Evolutionary conservation across 2,329 filamentous ascomycete species (phyloP), one percentile per base, ranked within the genome.

Genomic region (Talaromyces sp.): DNA sequence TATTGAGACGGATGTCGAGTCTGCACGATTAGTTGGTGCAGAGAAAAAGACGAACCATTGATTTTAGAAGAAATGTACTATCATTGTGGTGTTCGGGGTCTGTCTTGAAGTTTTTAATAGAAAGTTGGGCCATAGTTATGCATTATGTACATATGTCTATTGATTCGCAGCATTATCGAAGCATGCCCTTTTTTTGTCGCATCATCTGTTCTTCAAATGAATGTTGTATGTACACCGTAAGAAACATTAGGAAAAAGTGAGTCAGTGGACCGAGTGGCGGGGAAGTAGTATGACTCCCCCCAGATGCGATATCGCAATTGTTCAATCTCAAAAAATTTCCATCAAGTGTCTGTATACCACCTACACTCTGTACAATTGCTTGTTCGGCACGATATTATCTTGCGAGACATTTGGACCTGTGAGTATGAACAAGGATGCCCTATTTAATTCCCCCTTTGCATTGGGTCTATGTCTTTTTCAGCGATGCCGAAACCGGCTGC

Each of bases 41-140:
- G 35, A 46, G 59, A 69, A 54, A 59, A 63, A 41, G 53, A 66
- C 51, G 17, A 19, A 51, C 4, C 11, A n/a, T 51, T 51, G 31
- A 51, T 21, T 1, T 1, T 21, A 35, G 19, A 13, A 19, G 8
- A 9, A 28, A 11, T 48, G 28, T 48, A 19, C 45, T 9, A 46
- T 31, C 22, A 48, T 35, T 28, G 6, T 4, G 28, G 19, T 33
- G 19, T 13, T 21, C n/a, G 15, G n/a, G 11, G 9, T 7, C 7
- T 48, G 45, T 4, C 0, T 5, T 7, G 28, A n/a, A 8, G 19
- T 33, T 19, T 33, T 15, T 15, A 46, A 46, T 5, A 46, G 33
- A n/a, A 13, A 17, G 13, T 33, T 48, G n/a, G n/a, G 25, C 25
- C n/a, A n/a, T n/a, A 2, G 5, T 19, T 19, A 19, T 2, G 19